A percentile compares a stretch with the other conserved stretches of the same genome.
Evolutionary conservation across 208 protist genomes (phyloP).

Genomic region (Crithidia thermophila): DNA sequence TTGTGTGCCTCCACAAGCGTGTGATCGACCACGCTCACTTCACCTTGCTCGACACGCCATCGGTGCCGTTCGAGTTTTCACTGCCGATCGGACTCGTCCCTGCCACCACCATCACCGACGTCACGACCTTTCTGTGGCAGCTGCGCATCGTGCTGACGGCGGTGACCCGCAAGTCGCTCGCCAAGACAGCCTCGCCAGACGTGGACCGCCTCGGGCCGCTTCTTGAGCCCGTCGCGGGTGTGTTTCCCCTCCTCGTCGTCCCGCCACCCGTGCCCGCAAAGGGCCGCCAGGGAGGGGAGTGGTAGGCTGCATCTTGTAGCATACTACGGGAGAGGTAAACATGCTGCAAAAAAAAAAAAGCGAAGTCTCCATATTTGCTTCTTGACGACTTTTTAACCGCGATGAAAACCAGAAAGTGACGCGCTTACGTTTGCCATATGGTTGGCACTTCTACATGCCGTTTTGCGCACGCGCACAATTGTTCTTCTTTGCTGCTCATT

Average conservation of each 20-base stretch:
- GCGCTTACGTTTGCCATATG: not conserved
- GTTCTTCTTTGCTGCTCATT: not conserved
- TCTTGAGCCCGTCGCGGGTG: conserved; percentile 15
- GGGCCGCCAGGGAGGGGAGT: conserved; percentile 18
- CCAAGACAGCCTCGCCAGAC: conserved; percentile 5
- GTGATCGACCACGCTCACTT: conserved; percentile 25
- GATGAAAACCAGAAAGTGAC: too few relatives aligned
- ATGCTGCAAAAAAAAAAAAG: not conserved
- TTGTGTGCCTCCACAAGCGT: conserved; percentile 28
- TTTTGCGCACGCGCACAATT: not conserved
- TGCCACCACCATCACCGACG: conserved; percentile 27
- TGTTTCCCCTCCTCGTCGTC: conserved; percentile 31
- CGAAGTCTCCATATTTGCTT: too few relatives aligned
- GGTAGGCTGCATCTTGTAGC: conserved; percentile 3
- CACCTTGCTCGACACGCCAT: conserved; percentile 25
- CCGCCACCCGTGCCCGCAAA: conserved; percentile 17
- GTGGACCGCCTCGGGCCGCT: conserved; percentile 23
- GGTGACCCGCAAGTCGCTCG: conserved; percentile 21
- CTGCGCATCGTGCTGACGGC: conserved; percentile 26
- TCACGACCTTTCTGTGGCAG: conserved; percentile 35
- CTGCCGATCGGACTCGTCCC: conserved; percentile 27
- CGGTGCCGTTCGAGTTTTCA: conserved; percentile 31
- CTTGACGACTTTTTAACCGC: too few relatives aligned
- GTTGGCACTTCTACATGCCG: not conserved
- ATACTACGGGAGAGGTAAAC: too few relatives aligned